phyloP scores from a whole-genome alignment of 164 flowering plant genomes.

The Saururus chinensis region DNA sequence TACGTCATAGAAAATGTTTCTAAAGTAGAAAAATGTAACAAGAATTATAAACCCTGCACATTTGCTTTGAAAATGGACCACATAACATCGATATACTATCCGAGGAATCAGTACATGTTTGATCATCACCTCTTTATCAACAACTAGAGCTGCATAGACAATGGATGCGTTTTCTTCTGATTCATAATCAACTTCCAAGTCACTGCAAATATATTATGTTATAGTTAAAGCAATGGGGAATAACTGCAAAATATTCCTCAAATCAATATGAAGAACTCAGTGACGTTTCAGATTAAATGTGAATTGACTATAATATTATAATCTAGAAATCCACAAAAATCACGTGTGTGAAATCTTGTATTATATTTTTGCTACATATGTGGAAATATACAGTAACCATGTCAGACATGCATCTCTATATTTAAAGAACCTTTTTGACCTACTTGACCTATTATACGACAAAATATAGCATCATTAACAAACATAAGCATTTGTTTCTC shows the following conservation, averaged over 20 bases:
- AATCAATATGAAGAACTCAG: no score
- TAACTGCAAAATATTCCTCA: no score
- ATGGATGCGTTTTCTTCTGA: constrained; percentile 55
- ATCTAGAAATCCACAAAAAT: no score
- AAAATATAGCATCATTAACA: neutral
- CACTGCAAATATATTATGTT: constrained; percentile 31
- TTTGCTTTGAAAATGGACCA: neutral
- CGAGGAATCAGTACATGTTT: neutral
- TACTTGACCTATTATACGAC: neutral
- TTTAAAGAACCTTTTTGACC: no score
- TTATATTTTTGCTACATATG: no score
- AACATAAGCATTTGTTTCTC: no score
- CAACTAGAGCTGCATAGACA: constrained; percentile 56
- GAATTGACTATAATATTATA: no score
- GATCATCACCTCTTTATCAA: constrained; percentile 73
- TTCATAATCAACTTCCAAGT: constrained; percentile 65
- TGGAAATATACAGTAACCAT: no score
- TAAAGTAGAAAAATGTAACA: neutral
- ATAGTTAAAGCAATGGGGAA: neutral
- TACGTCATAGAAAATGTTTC: neutral
- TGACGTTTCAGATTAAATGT: no score
- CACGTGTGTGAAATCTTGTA: no score
- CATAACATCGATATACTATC: neutral
- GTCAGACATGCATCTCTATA: no score
- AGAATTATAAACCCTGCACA: neutral